phyloP scores from a whole-genome alignment of 108 stramenopile species.

The Skeletonema costatum region DNA sequence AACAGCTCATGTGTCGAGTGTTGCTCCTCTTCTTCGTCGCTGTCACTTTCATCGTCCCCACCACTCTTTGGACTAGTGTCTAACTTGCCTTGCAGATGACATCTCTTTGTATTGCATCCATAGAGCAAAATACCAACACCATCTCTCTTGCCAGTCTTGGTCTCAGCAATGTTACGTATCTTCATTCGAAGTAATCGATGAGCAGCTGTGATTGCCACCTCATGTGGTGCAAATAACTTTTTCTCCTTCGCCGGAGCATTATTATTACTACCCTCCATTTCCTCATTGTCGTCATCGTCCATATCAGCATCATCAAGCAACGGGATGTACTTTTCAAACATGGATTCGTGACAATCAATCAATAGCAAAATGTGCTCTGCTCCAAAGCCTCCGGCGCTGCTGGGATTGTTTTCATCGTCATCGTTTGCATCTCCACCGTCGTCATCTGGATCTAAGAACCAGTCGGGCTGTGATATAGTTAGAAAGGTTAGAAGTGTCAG shows the following conservation, averaged over 20 bases:
- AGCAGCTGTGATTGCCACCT: slow-evolving; percentile 52
- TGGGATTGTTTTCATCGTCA: slow-evolving; percentile 13
- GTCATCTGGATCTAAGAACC: slow-evolving; percentile 23
- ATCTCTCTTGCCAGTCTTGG: slow-evolving; percentile 67
- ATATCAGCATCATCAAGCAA: slow-evolving; percentile 6
- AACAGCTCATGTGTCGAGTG: slow-evolving; percentile 55
- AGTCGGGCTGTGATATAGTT: slow-evolving; percentile 36
- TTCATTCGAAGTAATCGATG: slow-evolving; percentile 46
- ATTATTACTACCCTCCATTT: slow-evolving; percentile 11
- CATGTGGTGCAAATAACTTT: slow-evolving; percentile 43
- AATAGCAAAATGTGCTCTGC: slow-evolving; percentile 66
- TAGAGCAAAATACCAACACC: slow-evolving; percentile 68
- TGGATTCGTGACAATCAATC: slow-evolving; percentile 64
- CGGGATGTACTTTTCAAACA: slow-evolving; percentile 54
- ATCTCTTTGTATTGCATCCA: slow-evolving; percentile 32
- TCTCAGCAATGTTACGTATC: slow-evolving; percentile 59
- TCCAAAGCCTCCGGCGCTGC: slow-evolving; percentile 24
- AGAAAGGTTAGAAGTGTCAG: neutral
- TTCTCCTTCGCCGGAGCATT: neutral
- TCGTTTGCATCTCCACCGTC: slow-evolving; percentile 12
- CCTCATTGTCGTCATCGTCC: neutral
- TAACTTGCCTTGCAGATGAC: neutral
- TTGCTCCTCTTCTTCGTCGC: slow-evolving; percentile 21
- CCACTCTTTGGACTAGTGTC: neutral
- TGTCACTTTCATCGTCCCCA: slow-evolving; percentile 35